These are phyloP conservation scores for Colletotrichum sp. DNA, from an alignment of 2,329 filamentous ascomycete species.

Conservation along the genomic window DNA sequence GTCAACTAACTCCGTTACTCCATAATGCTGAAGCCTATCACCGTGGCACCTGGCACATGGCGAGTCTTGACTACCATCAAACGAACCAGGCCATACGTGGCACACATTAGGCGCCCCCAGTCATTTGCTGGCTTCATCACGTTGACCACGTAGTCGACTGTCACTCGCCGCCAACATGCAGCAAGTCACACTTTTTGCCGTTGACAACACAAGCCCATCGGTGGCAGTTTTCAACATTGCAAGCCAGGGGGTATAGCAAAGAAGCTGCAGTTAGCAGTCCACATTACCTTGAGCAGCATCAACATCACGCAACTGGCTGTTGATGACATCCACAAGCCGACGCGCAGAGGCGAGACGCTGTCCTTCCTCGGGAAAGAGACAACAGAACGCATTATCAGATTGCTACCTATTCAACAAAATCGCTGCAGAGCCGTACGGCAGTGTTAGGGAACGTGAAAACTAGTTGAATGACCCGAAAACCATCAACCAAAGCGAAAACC, in stretches of 20 bases:
- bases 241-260: neutral
- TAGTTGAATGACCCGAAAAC: conserved; percentile 14
- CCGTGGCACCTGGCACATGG: neutral
- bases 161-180: neutral
- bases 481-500: conserved; percentile 1
- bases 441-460: conserved; percentile 17
- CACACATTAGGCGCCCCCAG: neutral
- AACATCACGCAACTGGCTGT: conserved; percentile 19
- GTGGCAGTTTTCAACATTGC: neutral
- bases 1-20: neutral
- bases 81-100: neutral
- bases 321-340: conserved; percentile 16
- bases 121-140: neutral
- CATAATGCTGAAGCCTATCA: neutral
- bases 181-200: neutral
- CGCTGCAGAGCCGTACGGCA: conserved; percentile 11
- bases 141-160: neutral
- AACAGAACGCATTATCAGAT: conserved; percentile 21
- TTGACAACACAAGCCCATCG: neutral
- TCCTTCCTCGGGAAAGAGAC: conserved; percentile 21
- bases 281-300: neutral
- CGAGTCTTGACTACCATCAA: neutral
- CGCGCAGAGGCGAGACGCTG: conserved; percentile 18
- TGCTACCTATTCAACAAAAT: conserved; percentile 21
- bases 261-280: neutral